These are phyloP conservation scores for Neurospora hispaniola DNA, from an alignment of 495 filamentous ascomycete species.

Conservation along the genomic window DNA sequence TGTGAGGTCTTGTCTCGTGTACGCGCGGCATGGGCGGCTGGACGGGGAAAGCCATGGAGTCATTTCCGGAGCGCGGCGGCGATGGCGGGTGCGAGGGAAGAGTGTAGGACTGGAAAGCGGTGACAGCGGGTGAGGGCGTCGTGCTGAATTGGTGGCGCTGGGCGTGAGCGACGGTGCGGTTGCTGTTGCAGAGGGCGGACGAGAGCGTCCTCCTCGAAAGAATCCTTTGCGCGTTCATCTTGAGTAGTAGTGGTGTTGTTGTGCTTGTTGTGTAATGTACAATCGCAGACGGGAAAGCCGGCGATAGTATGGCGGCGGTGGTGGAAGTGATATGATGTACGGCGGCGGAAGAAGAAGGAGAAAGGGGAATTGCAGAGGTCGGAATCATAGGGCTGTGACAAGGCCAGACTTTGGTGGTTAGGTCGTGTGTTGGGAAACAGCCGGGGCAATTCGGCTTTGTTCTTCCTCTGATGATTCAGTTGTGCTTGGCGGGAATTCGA, in stretches of 20 bases:
- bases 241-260: neutral
- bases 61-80: slow-evolving; percentile 53
- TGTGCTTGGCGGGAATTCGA: neutral
- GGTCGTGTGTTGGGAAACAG: neutral
- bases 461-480: neutral
- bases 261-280: neutral
- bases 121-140: slow-evolving; percentile 35
- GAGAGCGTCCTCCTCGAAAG: slow-evolving; percentile 13
- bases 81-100: slow-evolving; percentile 49
- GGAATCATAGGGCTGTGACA: neutral
- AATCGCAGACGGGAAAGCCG: neutral
- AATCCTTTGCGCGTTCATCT: slow-evolving; percentile 19
- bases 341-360: neutral
- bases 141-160: slow-evolving; percentile 57
- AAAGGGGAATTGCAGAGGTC: neutral
- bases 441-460: neutral
- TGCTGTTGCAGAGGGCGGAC: slow-evolving; percentile 18
- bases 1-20: slow-evolving; percentile 43
- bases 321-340: neutral
- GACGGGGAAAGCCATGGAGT: slow-evolving; percentile 54
- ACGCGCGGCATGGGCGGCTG: slow-evolving; percentile 30
- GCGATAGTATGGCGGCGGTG: neutral
- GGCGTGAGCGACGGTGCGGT: slow-evolving; percentile 18
- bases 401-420: neutral
- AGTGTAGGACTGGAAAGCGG: slow-evolving; percentile 66